Percentiles rank a stretch among this genome's conserved stretches.
Conservation (phyloP, 306 rosid genomes). For the Dryas drummondii region DNA sequence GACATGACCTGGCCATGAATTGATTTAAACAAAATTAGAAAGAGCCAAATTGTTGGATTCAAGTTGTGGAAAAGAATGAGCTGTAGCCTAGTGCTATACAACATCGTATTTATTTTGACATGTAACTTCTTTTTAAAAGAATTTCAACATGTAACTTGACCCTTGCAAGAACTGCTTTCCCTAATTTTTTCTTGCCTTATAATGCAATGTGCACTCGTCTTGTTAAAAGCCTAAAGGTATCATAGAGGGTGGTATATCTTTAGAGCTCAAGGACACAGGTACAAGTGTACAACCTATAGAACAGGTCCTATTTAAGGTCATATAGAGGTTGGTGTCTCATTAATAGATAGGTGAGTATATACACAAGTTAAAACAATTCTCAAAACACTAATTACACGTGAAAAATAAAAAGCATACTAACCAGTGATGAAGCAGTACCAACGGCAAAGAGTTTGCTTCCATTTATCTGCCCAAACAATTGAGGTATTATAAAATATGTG, state of each 20-base stretch:
- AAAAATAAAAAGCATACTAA: constrained; percentile 33
- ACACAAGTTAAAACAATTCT: not conserved
- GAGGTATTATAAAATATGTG: constrained; percentile 23
- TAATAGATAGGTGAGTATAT: not conserved
- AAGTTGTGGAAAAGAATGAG: not conserved
- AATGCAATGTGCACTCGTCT: not conserved
- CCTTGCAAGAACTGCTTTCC: not conserved
- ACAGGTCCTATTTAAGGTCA: no score
- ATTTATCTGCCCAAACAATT: constrained; percentile 61
- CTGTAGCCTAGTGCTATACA: not conserved
- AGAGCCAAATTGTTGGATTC: not conserved
- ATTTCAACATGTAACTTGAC: not conserved
- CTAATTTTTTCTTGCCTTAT: no score
- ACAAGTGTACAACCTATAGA: no score
- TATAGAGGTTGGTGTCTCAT: not conserved
- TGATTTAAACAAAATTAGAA: not conserved
- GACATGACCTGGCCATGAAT: not conserved
- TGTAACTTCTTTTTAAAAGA: no score
- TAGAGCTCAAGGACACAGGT: no score
- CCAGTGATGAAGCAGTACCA: constrained; percentile 93
- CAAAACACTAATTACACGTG: not conserved
- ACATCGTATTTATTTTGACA: not conserved
- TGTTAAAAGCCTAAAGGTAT: not conserved
- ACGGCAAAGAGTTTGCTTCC: constrained; percentile 92
- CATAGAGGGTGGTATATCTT: not conserved